Percentiles rank a stretch among this genome's conserved stretches.
Evolutionary conservation across 306 rosid species (phyloP).

Genomic region (Vigna mungo): DNA sequence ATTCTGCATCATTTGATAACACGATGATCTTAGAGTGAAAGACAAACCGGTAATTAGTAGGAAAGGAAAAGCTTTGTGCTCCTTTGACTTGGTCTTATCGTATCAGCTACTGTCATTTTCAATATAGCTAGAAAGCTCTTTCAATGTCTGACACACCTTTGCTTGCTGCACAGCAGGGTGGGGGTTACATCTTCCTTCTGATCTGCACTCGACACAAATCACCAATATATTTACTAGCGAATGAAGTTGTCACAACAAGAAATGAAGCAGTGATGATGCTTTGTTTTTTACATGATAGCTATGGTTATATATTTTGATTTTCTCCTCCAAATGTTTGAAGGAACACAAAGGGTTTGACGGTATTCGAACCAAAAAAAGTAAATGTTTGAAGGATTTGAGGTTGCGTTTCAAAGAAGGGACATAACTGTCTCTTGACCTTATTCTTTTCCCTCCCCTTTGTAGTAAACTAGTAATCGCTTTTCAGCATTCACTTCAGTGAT

Average conservation of each 20-base stretch:
- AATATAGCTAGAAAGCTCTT: conserved; percentile 34
- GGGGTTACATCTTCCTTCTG: conserved; percentile 38
- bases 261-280: neutral
- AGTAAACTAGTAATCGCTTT: conserved; percentile 19
- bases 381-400: conserved; percentile 33
- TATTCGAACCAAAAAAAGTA: conserved; percentile 5
- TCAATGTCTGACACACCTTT: conserved; percentile 48
- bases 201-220: conserved; percentile 24
- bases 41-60: conserved; percentile 40
- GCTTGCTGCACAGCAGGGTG: neutral
- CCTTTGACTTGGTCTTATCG: conserved; percentile 41
- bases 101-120: conserved; percentile 47
- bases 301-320: neutral
- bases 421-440: conserved; percentile 37
- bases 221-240: neutral
- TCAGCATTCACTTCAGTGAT: conserved; percentile 24
- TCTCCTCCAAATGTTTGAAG: neutral
- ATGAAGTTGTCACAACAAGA: neutral
- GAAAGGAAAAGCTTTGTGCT: conserved; percentile 34
- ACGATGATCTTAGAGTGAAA: neutral
- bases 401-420: conserved; percentile 38
- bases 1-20: neutral
- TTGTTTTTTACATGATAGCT: neutral
- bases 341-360: neutral
- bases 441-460: conserved; percentile 40